A percentile compares a stretch with the other conserved stretches of the same genome.
phyloP scores from a whole-genome alignment of 805 yeast genomes.

The Lachancea mirantina region DNA sequence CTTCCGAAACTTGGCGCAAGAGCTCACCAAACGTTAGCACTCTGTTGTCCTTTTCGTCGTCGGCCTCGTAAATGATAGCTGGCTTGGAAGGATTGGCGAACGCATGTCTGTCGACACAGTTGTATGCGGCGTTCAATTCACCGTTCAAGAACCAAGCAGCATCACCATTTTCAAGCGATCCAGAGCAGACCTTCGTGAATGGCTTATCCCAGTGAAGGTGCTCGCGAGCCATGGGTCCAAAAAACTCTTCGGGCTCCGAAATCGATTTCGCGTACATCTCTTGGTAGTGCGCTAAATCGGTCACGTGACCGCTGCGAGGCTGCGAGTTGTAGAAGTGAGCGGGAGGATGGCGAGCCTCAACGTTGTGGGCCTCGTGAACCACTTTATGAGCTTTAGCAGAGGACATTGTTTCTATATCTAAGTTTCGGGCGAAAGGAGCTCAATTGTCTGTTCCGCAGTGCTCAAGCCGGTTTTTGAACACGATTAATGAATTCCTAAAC shows the following conservation, averaged over 20 bases:
- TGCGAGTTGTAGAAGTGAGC: slow-evolving; percentile 35
- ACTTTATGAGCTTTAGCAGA: slow-evolving; percentile 29
- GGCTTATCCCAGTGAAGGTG: slow-evolving; percentile 73
- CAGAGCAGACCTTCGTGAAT: slow-evolving; percentile 43
- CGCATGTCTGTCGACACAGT: slow-evolving; percentile 95
- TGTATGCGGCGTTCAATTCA: slow-evolving; percentile 84
- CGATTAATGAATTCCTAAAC: no score
- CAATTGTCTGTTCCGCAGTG: no score
- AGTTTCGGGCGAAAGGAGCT: no score
- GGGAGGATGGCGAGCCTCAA: slow-evolving; percentile 30
- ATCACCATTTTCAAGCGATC: slow-evolving; percentile 68
- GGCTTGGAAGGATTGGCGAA: slow-evolving; percentile 75
- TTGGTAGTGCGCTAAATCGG: slow-evolving; percentile 61
- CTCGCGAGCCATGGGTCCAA: slow-evolving; percentile 69
- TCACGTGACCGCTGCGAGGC: slow-evolving; percentile 42
- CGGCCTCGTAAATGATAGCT: slow-evolving; percentile 89
- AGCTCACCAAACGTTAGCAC: slow-evolving; percentile 80
- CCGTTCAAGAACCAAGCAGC: slow-evolving; percentile 94
- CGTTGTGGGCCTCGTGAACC: slow-evolving; percentile 37
- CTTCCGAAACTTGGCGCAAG: slow-evolving; percentile 72
- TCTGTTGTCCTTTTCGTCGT: slow-evolving; percentile 69
- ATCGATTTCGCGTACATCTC: slow-evolving; percentile 72
- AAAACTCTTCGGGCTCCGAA: slow-evolving; percentile 73
- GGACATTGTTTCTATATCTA: no score
- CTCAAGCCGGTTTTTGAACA: no score